These are phyloP conservation scores for Scalesia atractyloides DNA, from an alignment of 129 eudicot species.

Conservation along the genomic window DNA sequence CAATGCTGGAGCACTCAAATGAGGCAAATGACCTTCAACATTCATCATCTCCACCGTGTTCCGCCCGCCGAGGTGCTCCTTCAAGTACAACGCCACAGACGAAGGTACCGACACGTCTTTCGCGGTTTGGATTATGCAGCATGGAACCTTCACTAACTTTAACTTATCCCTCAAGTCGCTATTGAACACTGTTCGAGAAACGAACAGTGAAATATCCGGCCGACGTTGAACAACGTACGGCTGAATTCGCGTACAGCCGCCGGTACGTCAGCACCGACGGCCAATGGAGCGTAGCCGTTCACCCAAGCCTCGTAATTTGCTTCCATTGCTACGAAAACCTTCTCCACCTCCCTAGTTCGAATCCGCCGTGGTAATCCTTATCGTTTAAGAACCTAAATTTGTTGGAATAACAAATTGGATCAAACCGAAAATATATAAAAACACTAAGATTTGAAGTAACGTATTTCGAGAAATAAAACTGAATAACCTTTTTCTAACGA, in stretches of 20 bases:
- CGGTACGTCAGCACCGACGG: constrained; percentile 98
- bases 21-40: constrained; percentile 92
- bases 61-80: constrained; percentile 86
- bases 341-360: constrained; percentile 80
- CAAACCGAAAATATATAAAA: too few species aligned
- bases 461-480: too few species aligned
- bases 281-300: constrained; percentile 84
- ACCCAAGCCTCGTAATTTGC: constrained; percentile 91
- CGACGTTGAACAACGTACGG: constrained; percentile 92
- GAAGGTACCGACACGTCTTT: constrained; percentile 85
- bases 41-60: constrained; percentile 77
- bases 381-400: constrained; percentile 76
- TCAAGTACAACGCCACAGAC: constrained; percentile 76
- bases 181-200: constrained; percentile 61
- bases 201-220: constrained; percentile 87
- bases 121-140: constrained; percentile 83
- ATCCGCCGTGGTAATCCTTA: constrained; percentile 86
- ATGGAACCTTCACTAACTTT: constrained; percentile 78
- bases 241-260: constrained; percentile 93
- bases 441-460: too few species aligned
- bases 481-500: too few species aligned
- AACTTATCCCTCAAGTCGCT: constrained; percentile 72
- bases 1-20: constrained; percentile 71
- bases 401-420: not conserved
- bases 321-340: constrained; percentile 87